Percentiles rank a stretch among this genome's conserved stretches.
phyloP scores from a whole-genome alignment of 2,329 filamentous ascomycete species.

The Capronia epimyces region DNA sequence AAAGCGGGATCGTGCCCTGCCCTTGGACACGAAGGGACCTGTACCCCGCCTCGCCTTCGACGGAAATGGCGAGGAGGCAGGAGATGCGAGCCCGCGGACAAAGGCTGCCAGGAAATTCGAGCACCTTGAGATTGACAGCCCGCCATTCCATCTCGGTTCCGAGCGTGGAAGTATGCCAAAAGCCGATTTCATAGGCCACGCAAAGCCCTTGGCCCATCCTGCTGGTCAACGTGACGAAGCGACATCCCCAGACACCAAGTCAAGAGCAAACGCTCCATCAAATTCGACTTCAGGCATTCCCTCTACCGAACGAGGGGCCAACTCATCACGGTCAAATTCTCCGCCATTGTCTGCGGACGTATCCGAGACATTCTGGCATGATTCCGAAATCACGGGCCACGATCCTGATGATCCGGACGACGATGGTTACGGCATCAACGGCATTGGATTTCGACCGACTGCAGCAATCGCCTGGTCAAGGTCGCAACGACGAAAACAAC shows the following conservation, averaged over 20 bases:
- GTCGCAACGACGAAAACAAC: conserved; percentile 52
- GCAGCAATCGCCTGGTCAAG: conserved; percentile 54
- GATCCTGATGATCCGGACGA: conserved; percentile 52
- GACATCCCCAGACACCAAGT: neutral
- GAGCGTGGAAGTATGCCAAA: neutral
- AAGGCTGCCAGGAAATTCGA: conserved; percentile 21
- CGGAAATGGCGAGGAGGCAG: conserved; percentile 11
- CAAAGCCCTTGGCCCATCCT: neutral
- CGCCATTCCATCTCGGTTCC: neutral
- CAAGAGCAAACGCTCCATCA: neutral
- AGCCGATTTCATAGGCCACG: neutral
- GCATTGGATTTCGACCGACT: conserved; percentile 58
- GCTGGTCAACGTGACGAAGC: neutral
- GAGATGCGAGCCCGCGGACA: conserved; percentile 16
- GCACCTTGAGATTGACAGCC: conserved; percentile 29
- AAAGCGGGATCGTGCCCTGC: conserved; percentile 15
- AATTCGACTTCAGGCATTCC: neutral
- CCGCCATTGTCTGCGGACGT: conserved; percentile 32
- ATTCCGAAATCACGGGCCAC: conserved; percentile 59
- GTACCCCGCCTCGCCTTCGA: conserved; percentile 4
- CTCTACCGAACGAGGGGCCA: neutral
- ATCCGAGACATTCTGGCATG: conserved; percentile 48
- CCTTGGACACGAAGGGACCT: conserved; percentile 13
- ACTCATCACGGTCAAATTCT: conserved; percentile 27
- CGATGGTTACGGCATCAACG: conserved; percentile 60